A percentile compares a stretch with the other conserved stretches of the same genome.
Evolutionary conservation across 1,139 yeast species (phyloP).

Genomic region (Yamadazyma dendronema): DNA sequence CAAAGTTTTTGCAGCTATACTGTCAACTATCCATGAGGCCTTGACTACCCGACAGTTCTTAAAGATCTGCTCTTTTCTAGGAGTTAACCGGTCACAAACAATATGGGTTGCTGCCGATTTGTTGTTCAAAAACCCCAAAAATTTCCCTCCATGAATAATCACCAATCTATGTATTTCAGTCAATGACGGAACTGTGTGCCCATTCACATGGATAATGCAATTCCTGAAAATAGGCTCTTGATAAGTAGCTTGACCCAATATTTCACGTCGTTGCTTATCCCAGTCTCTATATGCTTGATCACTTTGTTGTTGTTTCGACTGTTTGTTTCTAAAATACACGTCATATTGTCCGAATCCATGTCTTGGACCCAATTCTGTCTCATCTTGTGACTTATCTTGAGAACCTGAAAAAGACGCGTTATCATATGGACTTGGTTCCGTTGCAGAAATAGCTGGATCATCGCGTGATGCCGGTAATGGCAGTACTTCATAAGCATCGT

Average conservation of each 20-base stretch:
- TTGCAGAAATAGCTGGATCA: background rate
- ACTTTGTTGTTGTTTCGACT: constrained; percentile 62
- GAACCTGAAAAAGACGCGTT: background rate
- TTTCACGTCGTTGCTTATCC: constrained; percentile 40
- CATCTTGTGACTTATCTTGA: background rate
- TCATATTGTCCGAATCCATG: constrained; percentile 69
- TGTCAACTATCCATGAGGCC: constrained; percentile 80
- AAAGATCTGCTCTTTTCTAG: constrained; percentile 67
- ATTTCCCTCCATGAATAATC: constrained; percentile 76
- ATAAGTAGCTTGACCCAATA: constrained; percentile 19
- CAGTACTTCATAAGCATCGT: too few relatives aligned
- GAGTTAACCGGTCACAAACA: constrained; percentile 74
- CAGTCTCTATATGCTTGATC: constrained; percentile 55
- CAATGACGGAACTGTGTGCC: constrained; percentile 79
- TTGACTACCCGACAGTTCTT: constrained; percentile 69
- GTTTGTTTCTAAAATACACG: constrained; percentile 68
- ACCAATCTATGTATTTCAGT: constrained; percentile 69
- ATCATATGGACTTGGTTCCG: background rate
- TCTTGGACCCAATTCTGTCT: constrained; percentile 28
- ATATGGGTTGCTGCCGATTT: constrained; percentile 83
- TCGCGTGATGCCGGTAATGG: too few relatives aligned
- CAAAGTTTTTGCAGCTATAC: constrained; percentile 45
- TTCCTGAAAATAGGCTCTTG: constrained; percentile 50
- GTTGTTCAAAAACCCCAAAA: constrained; percentile 63
- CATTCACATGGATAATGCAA: constrained; percentile 76